These are phyloP conservation scores for Podaxis sp. DNA, from an alignment of 768 basidiomycete genomes.

Conservation along the genomic window DNA sequence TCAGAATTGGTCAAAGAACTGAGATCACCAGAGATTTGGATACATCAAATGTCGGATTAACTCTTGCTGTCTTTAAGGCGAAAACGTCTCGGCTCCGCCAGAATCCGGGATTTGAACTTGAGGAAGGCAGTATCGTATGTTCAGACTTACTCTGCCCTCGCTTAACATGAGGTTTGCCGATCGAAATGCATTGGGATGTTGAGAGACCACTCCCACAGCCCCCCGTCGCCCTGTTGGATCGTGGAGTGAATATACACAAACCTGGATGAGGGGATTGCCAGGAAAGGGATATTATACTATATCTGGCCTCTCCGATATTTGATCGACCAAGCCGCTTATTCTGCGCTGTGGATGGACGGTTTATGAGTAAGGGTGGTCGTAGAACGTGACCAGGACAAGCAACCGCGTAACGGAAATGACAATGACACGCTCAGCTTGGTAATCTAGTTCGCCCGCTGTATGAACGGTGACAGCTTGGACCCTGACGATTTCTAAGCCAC, in stretches of 20 bases:
- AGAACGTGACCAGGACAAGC: not conserved
- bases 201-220: not conserved
- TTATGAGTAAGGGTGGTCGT: not conserved
- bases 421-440: not conserved
- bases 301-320: not conserved
- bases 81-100: not conserved
- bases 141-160: not conserved
- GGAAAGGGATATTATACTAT: not conserved
- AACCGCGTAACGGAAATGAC: not conserved
- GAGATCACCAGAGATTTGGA: not conserved
- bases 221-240: not conserved
- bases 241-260: not conserved
- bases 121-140: not conserved
- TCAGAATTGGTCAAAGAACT: not conserved
- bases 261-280: not conserved
- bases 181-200: not conserved
- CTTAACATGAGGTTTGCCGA: not conserved
- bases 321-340: not conserved
- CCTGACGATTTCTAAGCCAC: conserved; percentile 3
- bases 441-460: not conserved
- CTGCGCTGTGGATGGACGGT: not conserved
- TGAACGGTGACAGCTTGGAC: not conserved
- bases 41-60: not conserved
- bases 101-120: not conserved
- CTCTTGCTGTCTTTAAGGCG: not conserved